Conservation (phyloP, 768 basidiomycete genomes). For the Serendipita sp. region DNA sequence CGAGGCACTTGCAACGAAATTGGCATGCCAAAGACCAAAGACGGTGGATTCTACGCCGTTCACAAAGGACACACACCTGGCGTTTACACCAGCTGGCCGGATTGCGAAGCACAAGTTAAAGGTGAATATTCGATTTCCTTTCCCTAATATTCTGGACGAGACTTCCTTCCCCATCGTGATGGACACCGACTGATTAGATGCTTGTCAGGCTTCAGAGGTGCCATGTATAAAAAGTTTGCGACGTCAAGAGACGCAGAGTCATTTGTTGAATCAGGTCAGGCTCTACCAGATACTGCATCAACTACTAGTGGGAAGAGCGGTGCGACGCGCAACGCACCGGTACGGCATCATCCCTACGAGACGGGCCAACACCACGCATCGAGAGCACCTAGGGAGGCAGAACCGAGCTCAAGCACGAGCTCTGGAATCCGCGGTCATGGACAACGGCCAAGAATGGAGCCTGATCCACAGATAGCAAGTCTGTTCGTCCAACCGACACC, state of each 20-base stretch:
- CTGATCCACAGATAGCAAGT: too few relatives aligned
- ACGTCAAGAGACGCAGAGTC: constrained; percentile 39
- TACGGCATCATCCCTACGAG: too few relatives aligned
- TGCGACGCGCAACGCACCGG: too few relatives aligned
- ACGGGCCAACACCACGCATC: too few relatives aligned
- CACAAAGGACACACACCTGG: constrained; percentile 45
- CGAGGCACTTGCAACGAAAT: too few relatives aligned
- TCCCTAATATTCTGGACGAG: background rate
- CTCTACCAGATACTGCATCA: too few relatives aligned
- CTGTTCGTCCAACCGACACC: too few relatives aligned
- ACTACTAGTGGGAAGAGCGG: too few relatives aligned
- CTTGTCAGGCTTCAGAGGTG: constrained; percentile 27
- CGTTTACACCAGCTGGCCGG: constrained; percentile 60
- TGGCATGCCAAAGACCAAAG: constrained; percentile 28
- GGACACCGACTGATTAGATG: background rate
- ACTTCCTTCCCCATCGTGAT: background rate
- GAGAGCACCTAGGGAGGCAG: too few relatives aligned
- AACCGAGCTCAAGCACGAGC: too few relatives aligned
- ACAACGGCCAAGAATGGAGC: too few relatives aligned
- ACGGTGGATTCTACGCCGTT: constrained; percentile 53
- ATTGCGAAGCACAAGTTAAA: constrained; percentile 52
- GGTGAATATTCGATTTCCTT: constrained; percentile 17
- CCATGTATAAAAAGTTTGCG: constrained; percentile 53
- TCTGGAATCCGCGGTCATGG: too few relatives aligned
- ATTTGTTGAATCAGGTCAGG: constrained; percentile 24